Evolutionary conservation across 192 early-diverging fungal genomes (phyloP).

Genomic region (Geosiphon pyriformis): DNA sequence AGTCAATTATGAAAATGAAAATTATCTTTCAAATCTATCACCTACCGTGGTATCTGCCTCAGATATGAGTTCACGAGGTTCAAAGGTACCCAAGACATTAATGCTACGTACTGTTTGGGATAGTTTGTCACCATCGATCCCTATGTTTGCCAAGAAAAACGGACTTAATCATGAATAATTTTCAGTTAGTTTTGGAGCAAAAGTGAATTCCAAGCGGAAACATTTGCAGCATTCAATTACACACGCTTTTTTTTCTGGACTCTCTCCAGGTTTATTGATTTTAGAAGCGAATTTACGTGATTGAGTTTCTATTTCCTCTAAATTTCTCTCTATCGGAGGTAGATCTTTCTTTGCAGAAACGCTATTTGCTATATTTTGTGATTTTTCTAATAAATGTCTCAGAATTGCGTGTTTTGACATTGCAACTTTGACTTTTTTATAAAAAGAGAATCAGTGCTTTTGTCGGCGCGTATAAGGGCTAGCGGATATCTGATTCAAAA

Average conservation of each 20-base stretch:
- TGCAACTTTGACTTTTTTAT: background rate
- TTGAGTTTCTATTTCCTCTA: constrained; percentile 85
- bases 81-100: constrained; percentile 22
- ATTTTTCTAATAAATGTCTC: constrained; percentile 16
- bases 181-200: too few relatives aligned
- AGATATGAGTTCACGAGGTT: constrained; percentile 12
- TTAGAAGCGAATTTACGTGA: constrained; percentile 63
- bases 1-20: background rate
- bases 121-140: constrained; percentile 25
- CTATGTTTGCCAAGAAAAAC: constrained; percentile 22
- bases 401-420: constrained; percentile 6
- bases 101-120: constrained; percentile 13
- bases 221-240: background rate
- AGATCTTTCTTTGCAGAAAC: constrained; percentile 47
- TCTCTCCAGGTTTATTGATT: constrained; percentile 32
- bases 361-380: constrained; percentile 8
- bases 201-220: background rate
- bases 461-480: too few relatives aligned
- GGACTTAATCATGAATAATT: too few relatives aligned
- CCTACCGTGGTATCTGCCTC: constrained; percentile 19
- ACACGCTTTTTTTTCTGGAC: constrained; percentile 47
- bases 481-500: too few relatives aligned
- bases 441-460: too few relatives aligned
- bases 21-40: background rate
- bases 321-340: constrained; percentile 74